Evolutionary conservation across 352 stramenopile genomes (phyloP).

Genomic region (Globisporangium megalacanthum): DNA sequence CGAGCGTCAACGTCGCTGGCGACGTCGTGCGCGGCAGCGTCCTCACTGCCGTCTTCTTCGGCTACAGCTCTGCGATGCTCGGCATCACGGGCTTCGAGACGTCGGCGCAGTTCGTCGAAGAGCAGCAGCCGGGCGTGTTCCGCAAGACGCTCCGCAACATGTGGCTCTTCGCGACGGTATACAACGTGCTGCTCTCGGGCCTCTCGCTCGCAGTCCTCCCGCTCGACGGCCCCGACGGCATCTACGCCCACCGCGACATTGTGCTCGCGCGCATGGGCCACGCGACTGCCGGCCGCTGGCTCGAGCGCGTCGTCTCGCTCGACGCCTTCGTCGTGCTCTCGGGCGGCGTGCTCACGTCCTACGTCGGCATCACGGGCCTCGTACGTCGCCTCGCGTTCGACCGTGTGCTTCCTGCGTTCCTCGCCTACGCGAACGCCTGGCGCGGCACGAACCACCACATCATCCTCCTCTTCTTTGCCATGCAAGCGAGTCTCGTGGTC

Average conservation of each 20-base stretch:
- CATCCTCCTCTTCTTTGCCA: slow-evolving; percentile 62
- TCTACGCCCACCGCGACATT: slow-evolving; percentile 48
- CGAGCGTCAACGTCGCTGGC: slow-evolving; percentile 44
- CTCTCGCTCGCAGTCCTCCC: slow-evolving; percentile 71
- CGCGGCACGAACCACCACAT: slow-evolving; percentile 73
- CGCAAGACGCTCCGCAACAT: slow-evolving; percentile 72
- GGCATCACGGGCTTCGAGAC: slow-evolving; percentile 88
- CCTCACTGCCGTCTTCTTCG: slow-evolving; percentile 61
- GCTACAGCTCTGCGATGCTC: slow-evolving; percentile 72
- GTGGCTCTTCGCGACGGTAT: slow-evolving; percentile 73
- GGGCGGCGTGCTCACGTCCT: slow-evolving; percentile 83
- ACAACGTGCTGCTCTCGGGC: slow-evolving; percentile 74
- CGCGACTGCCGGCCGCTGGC: slow-evolving; percentile 25
- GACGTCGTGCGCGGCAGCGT: slow-evolving; percentile 31
- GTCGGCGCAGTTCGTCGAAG: slow-evolving; percentile 84
- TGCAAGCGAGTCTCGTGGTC: slow-evolving; percentile 61
- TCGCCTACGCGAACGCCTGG: slow-evolving; percentile 49
- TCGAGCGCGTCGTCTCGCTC: slow-evolving; percentile 52
- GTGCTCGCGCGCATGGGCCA: slow-evolving; percentile 68
- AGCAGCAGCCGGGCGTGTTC: slow-evolving; percentile 74
- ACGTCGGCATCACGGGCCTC: slow-evolving; percentile 70
- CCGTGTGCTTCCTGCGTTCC: slow-evolving; percentile 46
- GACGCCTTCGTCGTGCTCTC: slow-evolving; percentile 86
- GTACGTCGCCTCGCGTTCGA: slow-evolving; percentile 72
- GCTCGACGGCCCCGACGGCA: slow-evolving; percentile 25